Percentiles rank a stretch among this genome's conserved stretches.
These are phyloP conservation scores for Plasmodium reichenowi DNA, from an alignment of 169 alveolate species.

Conservation along the genomic window DNA sequence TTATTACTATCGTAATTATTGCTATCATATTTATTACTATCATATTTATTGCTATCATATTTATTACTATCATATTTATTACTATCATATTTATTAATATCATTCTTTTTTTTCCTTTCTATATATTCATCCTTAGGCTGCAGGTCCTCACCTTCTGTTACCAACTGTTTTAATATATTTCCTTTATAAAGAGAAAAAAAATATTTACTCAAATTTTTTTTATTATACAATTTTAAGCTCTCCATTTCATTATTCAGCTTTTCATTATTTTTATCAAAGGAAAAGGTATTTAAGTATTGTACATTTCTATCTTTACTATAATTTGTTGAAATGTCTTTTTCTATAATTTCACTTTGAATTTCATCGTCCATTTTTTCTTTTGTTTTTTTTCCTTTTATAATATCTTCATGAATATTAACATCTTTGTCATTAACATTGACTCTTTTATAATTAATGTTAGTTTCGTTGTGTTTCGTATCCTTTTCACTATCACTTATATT, in stretches of 20 bases:
- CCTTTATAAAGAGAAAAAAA: conserved; percentile 59
- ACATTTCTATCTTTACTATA: conserved; percentile 24
- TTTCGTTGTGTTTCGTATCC: no score
- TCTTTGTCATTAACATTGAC: conserved; percentile 17
- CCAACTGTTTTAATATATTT: conserved; percentile 67
- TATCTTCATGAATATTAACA: background rate
- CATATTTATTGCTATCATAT: background rate
- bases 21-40: background rate
- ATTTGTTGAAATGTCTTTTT: conserved; percentile 25
- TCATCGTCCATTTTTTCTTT: background rate
- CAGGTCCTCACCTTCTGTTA: conserved; percentile 72
- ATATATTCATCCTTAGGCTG: background rate
- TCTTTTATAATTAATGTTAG: conserved; percentile 25
- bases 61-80: background rate
- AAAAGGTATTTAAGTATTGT: conserved; percentile 9
- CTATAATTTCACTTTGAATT: conserved; percentile 4
- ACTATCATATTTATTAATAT: background rate
- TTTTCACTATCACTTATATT: background rate
- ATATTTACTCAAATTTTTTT: conserved; percentile 61
- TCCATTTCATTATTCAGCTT: conserved; percentile 6
- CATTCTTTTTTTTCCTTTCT: background rate
- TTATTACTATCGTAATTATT: no score
- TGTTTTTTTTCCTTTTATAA: background rate
- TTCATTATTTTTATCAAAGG: conserved; percentile 9
- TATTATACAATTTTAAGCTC: conserved; percentile 58